Evolutionary conservation across 2,329 filamentous ascomycete species (phyloP), one percentile per base, ranked within the genome.

Genomic region (Colletotrichum kahawae): DNA sequence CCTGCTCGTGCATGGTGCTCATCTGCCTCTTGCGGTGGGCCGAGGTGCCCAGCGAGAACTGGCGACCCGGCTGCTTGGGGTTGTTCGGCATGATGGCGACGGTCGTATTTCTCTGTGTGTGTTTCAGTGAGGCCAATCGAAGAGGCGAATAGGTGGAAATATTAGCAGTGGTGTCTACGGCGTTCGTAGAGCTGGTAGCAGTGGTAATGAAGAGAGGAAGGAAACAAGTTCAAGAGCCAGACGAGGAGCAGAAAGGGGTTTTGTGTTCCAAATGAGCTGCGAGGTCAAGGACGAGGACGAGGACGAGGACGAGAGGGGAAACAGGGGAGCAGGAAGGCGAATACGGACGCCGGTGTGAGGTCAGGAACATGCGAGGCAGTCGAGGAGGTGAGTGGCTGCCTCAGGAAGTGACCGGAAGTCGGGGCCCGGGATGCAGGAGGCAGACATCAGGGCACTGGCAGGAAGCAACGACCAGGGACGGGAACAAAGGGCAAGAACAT

Each of bases 11-110:
- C 74, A 87, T 79, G 7, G 82, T 82, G 80, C 86, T 88, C 85
- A 88, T 87, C 79, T 85, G 83, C 71, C 86, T 83, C 81, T 85
- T 86, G 56, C 85, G 86, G 81, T 88, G 85, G 79, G 82, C 81
- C 74, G 87, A 87, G 77, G 85, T 83, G 80, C 84, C 84, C 80
- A 82, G 84, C 13, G 85, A 87, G 80, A 88, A 88, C 79, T 83
- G 83, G 78, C 85, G 86, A 8, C 77, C 77, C 33, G 73, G 63
- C 34, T 75, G 43, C 48, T 54, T 72, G 10, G 70, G 57, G 27
- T 27, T 59, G 43, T 31, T 33, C 16, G 66, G 21, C 73, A 75
- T 75, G 69, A 59, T 57, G 56, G 36, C 29, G 27, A n/a, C 21
- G 8, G 56, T n/a, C n/a, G n/a, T n/a, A n/a, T n/a, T n/a, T n/a